Evolutionary conservation across 2,329 filamentous ascomycete species (phyloP).

Genomic region (Orbilia blumenaviensis): DNA sequence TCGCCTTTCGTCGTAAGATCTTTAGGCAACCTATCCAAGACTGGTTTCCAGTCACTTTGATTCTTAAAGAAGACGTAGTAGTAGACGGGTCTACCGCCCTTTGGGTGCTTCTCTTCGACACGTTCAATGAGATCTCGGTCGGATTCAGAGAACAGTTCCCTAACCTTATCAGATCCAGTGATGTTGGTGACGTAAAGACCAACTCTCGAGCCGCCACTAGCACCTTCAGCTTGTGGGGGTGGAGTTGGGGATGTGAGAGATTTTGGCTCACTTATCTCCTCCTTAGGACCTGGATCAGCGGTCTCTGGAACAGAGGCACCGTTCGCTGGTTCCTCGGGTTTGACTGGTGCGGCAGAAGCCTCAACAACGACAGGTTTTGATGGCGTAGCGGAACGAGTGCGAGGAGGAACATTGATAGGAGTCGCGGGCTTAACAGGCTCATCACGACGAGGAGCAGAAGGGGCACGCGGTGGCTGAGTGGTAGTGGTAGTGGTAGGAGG

Average conservation of each 20-base stretch:
- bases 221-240: constrained; percentile 70
- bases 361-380: constrained; percentile 61
- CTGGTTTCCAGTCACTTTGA: constrained; percentile 79
- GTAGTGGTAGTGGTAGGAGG: too few relatives aligned
- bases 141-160: constrained; percentile 81
- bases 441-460: constrained; percentile 53
- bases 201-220: constrained; percentile 73
- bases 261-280: constrained; percentile 9
- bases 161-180: constrained; percentile 81
- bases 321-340: constrained; percentile 63
- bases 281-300: constrained; percentile 1
- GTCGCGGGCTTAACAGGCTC: constrained; percentile 57
- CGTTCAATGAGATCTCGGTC: constrained; percentile 82
- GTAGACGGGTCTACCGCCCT: constrained; percentile 64
- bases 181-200: constrained; percentile 91
- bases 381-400: constrained; percentile 57
- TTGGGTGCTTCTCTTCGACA: constrained; percentile 66
- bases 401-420: constrained; percentile 58
- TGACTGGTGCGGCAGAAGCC: constrained; percentile 70
- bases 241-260: constrained; percentile 63
- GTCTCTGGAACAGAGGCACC: constrained; percentile 65
- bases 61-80: constrained; percentile 87
- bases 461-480: constrained; percentile 57
- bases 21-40: constrained; percentile 79
- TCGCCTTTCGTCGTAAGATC: constrained; percentile 74